Conservation (phyloP, 2,329 filamentous ascomycete species). For the Aspergillus luchuensis region DNA sequence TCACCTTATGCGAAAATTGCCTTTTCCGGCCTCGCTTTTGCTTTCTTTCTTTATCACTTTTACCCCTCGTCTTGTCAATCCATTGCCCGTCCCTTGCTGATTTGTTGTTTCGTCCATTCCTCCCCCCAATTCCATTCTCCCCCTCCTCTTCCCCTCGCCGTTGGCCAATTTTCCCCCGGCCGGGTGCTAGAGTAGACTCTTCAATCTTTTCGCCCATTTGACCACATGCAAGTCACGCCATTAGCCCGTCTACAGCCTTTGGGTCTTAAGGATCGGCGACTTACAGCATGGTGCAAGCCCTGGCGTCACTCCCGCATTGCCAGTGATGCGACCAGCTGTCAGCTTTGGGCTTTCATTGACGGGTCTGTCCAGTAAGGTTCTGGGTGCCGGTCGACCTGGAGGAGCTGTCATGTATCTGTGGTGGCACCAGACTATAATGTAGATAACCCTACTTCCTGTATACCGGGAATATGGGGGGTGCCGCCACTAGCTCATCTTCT, state of each 20-base stretch:
- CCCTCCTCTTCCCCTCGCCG: not conserved
- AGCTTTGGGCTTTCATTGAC: conserved; percentile 13
- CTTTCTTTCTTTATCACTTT: not conserved
- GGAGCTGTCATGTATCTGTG: conserved; percentile 9
- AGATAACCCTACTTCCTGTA: conserved; percentile 2
- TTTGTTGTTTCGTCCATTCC: not conserved
- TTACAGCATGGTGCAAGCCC: conserved; percentile 9
- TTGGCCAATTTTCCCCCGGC: not conserved
- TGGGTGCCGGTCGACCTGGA: conserved; percentile 7
- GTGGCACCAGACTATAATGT: conserved; percentile 16
- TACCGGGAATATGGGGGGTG: not conserved
- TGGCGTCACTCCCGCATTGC: conserved; percentile 15
- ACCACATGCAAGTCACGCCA: not conserved
- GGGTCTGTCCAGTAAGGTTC: conserved; percentile 8
- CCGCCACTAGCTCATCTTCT: not conserved
- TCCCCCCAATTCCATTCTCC: not conserved
- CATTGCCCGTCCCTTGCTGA: not conserved
- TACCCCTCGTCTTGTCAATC: not conserved
- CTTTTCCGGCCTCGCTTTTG: not conserved
- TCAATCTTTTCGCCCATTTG: not conserved
- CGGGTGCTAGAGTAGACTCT: not conserved
- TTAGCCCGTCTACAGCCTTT: not conserved
- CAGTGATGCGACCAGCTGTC: conserved; percentile 11
- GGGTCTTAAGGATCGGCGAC: conserved; percentile 7
- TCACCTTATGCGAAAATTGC: not conserved